These are phyloP conservation scores for Boletellus emodensis DNA, from an alignment of 768 basidiomycete genomes.

Conservation along the genomic window DNA sequence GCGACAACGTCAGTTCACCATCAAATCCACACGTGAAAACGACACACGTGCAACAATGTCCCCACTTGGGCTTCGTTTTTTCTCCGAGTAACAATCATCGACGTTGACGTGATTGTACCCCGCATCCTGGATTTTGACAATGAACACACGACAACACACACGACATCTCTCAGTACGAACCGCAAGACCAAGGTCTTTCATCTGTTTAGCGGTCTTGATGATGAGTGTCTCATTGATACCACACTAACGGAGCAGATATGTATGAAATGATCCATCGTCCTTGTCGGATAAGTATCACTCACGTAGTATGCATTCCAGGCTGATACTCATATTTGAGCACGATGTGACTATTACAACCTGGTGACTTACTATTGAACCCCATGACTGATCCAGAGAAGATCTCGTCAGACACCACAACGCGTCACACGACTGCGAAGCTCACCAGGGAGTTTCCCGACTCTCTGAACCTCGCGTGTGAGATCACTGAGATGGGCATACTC, in stretches of 20 bases:
- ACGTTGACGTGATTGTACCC: slow-evolving; percentile 60
- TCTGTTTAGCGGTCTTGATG: slow-evolving; percentile 44
- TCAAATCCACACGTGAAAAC: not conserved
- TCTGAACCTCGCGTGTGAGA: slow-evolving; percentile 8
- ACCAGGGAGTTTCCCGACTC: slow-evolving; percentile 37
- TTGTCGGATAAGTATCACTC: slow-evolving; percentile 10
- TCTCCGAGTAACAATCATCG: slow-evolving; percentile 66
- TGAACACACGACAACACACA: not conserved
- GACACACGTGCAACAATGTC: slow-evolving; percentile 52
- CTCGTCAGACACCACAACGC: not conserved
- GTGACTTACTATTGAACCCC: slow-evolving; percentile 58
- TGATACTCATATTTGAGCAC: slow-evolving; percentile 21
- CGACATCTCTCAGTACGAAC: slow-evolving; percentile 29
- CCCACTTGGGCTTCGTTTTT: slow-evolving; percentile 45
- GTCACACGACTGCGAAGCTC: slow-evolving; percentile 2
- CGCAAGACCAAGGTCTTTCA: slow-evolving; percentile 49
- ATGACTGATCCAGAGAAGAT: slow-evolving; percentile 36
- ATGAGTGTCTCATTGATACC: slow-evolving; percentile 53
- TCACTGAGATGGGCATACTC: not conserved
- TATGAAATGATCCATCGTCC: not conserved
- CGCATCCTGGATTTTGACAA: slow-evolving; percentile 38
- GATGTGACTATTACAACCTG: not conserved
- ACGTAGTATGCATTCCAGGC: slow-evolving; percentile 73
- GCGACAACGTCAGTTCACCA: not conserved
- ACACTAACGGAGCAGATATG: slow-evolving; percentile 37